phyloP scores from a whole-genome alignment of 305 asterid species.

The Ilex paraguariensis region DNA sequence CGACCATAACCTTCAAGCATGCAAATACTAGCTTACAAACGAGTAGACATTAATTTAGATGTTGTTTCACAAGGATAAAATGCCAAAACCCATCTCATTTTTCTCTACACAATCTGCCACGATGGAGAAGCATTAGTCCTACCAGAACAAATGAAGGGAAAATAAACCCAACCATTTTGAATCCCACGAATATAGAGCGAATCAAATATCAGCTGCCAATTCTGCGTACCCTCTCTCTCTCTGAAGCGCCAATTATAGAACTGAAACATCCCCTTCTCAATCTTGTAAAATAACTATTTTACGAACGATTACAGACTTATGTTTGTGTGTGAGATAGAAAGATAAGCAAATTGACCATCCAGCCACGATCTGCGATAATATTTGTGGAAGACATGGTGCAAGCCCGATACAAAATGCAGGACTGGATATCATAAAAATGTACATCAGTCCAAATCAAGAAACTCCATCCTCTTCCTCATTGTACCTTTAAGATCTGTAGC shows the following conservation, averaged over 20 bases:
- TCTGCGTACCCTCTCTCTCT: no score
- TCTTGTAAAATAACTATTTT: background rate
- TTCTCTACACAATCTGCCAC: no score
- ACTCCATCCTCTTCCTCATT: slow-evolving; percentile 92
- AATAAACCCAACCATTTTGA: background rate
- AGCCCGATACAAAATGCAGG: slow-evolving; percentile 21
- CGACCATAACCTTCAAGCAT: no score
- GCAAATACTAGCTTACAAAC: no score
- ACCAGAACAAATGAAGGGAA: no score
- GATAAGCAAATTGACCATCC: slow-evolving; percentile 22
- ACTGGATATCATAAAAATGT: slow-evolving; percentile 32
- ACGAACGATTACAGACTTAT: background rate
- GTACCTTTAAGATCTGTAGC: slow-evolving; percentile 80
- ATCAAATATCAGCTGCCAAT: background rate
- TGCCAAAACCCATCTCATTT: no score
- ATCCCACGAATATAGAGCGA: background rate
- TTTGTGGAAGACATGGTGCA: slow-evolving; percentile 45
- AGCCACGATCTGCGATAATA: slow-evolving; percentile 52
- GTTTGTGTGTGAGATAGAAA: slow-evolving; percentile 2
- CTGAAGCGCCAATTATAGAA: background rate
- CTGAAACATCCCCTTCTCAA: background rate
- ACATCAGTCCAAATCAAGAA: slow-evolving; percentile 85
- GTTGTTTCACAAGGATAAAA: no score
- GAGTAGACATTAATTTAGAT: no score
- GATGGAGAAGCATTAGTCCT: no score